Evolutionary conservation across 2,329 filamentous ascomycete genomes (phyloP).

Genomic region (Thelonectria discophora): DNA sequence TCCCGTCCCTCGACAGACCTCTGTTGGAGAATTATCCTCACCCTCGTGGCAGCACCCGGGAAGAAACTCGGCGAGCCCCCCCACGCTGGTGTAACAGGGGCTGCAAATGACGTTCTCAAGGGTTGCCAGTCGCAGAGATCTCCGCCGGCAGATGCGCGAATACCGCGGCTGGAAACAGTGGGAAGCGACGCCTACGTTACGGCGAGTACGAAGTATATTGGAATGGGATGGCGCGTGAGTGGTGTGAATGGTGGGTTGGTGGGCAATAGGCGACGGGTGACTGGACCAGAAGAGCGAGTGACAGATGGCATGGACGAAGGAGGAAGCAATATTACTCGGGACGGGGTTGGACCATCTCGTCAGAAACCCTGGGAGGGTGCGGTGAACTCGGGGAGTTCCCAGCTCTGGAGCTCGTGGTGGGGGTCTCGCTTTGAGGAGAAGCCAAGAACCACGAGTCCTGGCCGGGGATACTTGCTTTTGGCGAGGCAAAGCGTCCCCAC

Average conservation of each 20-base stretch:
- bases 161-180: constrained; percentile 5
- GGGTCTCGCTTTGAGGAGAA: constrained; percentile 18
- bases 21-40: constrained; percentile 28
- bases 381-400: constrained; percentile 21
- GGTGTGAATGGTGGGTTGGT: constrained; percentile 19
- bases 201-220: constrained; percentile 5
- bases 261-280: constrained; percentile 1
- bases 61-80: constrained; percentile 23
- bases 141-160: constrained; percentile 34
- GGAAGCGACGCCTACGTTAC: no score
- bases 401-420: background rate
- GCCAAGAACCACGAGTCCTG: constrained; percentile 29
- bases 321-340: constrained; percentile 10
- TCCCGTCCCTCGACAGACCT: constrained; percentile 1
- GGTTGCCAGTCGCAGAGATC: constrained; percentile 37
- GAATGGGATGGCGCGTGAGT: constrained; percentile 17
- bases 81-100: constrained; percentile 30
- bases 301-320: constrained; percentile 7
- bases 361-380: constrained; percentile 3
- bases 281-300: constrained; percentile 8
- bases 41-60: constrained; percentile 14
- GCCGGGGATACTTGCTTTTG: constrained; percentile 37
- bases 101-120: constrained; percentile 32
- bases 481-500: constrained; percentile 10
- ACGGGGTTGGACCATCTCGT: constrained; percentile 3